Evolutionary conservation across 768 basidiomycete genomes (phyloP), one percentile per base, ranked within the genome.

Genomic region (Termitomyces sp.): DNA sequence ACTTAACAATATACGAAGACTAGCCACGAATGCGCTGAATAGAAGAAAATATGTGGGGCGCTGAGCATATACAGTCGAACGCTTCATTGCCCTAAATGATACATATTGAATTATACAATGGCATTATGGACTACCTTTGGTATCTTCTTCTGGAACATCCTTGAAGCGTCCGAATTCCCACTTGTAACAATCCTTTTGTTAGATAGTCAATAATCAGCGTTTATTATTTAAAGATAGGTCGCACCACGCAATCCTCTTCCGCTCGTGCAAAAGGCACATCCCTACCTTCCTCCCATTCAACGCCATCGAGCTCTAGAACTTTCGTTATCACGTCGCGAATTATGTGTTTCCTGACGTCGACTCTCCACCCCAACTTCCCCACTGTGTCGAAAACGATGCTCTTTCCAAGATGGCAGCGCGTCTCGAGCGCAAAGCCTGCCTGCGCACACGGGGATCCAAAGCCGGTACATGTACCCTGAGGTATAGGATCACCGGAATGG

Each of bases 401-500:
- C 71, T 90, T 85, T 49, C 96, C 96, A 0, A 94, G 78, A 71
- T 98, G 96, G 62, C 96, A 98, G 24, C 78, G 78, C 0, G 88
- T 86, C 71, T 95, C 93, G 63, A 95, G 72, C 1, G 94, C 96
- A 68, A 88, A 96, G 1, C 96, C 96, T 0, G 76, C 92, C 35
- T 91, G 79, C 16, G 87, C 84, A 69, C 96, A 99, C 0, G 81
- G 71, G 0, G 90, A 94, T 9, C 80, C 70, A 5, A 86, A 74
- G 33, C 93, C 93, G 0, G 78, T 93, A 67, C 92, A 94, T 1
- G 79, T 72, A 0, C 90, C 91, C 75, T 90, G 90, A 0, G 96
- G 86, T 41, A 98, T 94, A 0, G 95, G 96, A 70, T 98, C 96
- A 1, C 88, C 90, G 1, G 87, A 95, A 69, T 98, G 92, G 66